These are phyloP conservation scores for Rhytidiadelphus loreus DNA, from an alignment of 225 moss, liverwort and hornwort species.

Conservation along the genomic window DNA sequence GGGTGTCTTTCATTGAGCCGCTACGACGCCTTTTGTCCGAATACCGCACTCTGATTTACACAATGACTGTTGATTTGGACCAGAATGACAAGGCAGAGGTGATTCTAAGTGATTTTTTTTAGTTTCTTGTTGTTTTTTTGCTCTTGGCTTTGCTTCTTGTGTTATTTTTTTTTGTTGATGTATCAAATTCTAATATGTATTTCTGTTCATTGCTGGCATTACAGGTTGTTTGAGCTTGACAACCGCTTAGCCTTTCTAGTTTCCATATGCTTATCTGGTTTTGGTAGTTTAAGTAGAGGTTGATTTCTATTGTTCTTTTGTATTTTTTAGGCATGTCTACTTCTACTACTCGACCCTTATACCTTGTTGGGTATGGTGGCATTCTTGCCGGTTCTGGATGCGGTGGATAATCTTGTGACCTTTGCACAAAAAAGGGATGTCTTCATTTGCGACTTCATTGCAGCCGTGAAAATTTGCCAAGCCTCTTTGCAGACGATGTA, in stretches of 20 bases:
- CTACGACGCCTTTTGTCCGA: fast-evolving
- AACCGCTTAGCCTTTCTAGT: too few species aligned
- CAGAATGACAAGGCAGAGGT: fast-evolving
- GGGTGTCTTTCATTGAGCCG: fast-evolving
- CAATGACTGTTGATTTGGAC: fast-evolving
- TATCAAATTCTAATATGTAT: too few species aligned
- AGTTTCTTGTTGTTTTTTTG: too few species aligned
- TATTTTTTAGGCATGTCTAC: fast-evolving
- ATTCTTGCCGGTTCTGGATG: fast-evolving
- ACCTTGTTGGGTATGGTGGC: not conserved
- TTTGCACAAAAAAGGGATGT: not conserved
- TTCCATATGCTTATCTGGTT: too few species aligned
- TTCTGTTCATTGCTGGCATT: too few species aligned
- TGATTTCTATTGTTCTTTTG: too few species aligned
- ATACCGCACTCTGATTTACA: fast-evolving
- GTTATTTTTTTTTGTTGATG: fast-evolving
- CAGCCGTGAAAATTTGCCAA: not conserved
- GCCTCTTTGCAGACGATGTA: not conserved
- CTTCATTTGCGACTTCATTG: not conserved
- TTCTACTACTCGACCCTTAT: not conserved
- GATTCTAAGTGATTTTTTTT: too few species aligned
- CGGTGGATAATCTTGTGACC: fast-evolving
- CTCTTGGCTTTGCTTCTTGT: fast-evolving
- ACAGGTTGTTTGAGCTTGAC: too few species aligned
- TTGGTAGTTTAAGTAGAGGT: too few species aligned